phyloP scores from a whole-genome alignment of 2,329 filamentous ascomycete species.

The Thielaviopsis musarum region DNA sequence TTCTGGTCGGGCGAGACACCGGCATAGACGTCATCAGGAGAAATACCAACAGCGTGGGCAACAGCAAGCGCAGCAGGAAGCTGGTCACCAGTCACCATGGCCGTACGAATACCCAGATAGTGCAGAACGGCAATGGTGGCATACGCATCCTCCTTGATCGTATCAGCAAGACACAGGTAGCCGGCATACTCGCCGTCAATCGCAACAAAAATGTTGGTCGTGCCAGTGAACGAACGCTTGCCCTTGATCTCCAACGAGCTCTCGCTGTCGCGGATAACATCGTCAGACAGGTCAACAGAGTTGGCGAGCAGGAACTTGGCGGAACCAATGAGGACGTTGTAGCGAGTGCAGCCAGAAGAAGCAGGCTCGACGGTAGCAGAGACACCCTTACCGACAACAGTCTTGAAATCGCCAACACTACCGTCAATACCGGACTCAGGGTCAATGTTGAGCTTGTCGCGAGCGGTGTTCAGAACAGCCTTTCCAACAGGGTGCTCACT shows the following conservation, averaged over 20 bases:
- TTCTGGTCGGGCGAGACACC: slow-evolving; percentile 87
- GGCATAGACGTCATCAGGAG: slow-evolving; percentile 58
- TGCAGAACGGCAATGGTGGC: slow-evolving; percentile 69
- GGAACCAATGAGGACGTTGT: slow-evolving; percentile 73
- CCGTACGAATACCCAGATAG: slow-evolving; percentile 69
- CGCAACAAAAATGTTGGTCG: slow-evolving; percentile 81
- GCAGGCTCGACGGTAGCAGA: slow-evolving; percentile 61
- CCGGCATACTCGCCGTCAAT: slow-evolving; percentile 72
- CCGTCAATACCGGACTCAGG: slow-evolving; percentile 64
- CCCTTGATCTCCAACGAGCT: slow-evolving; percentile 20
- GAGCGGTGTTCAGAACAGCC: slow-evolving; percentile 63
- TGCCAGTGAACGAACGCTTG: slow-evolving; percentile 40
- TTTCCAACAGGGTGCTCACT: slow-evolving; percentile 94
- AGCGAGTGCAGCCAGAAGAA: slow-evolving; percentile 35
- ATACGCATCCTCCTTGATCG: slow-evolving; percentile 72
- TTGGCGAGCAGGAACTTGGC: slow-evolving; percentile 57
- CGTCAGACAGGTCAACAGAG: slow-evolving; percentile 46
- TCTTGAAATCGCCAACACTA: slow-evolving; percentile 69
- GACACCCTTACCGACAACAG: slow-evolving; percentile 70
- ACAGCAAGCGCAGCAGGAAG: slow-evolving; percentile 69
- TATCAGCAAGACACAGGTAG: slow-evolving; percentile 70
- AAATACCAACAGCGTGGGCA: slow-evolving; percentile 66
- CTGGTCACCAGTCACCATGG: slow-evolving; percentile 90
- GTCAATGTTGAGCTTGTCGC: slow-evolving; percentile 55
- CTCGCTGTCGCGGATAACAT: slow-evolving; percentile 47